Evolutionary conservation across 2,329 filamentous ascomycete genomes (phyloP).

Genomic region (Helminthosporium solani): DNA sequence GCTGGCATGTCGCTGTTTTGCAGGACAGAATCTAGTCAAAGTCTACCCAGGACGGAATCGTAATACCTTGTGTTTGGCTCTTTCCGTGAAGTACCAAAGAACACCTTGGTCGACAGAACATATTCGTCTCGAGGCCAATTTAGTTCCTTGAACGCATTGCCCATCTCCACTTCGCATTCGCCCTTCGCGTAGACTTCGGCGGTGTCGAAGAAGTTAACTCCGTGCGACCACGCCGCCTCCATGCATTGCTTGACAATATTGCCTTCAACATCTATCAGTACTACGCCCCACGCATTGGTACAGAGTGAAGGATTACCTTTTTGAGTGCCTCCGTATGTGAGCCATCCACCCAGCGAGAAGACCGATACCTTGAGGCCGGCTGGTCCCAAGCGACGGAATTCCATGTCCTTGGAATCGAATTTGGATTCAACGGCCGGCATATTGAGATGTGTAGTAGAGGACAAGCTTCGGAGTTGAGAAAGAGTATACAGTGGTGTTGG

Average conservation of each 20-base stretch:
- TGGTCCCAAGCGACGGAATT: conserved; percentile 48
- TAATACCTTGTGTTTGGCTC: conserved; percentile 58
- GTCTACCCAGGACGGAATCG: too few relatives aligned
- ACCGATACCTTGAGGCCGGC: conserved; percentile 54
- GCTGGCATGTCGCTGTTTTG: neutral
- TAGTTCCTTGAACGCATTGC: conserved; percentile 50
- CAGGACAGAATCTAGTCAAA: too few relatives aligned
- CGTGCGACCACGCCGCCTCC: conserved; percentile 51
- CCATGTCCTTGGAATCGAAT: conserved; percentile 53
- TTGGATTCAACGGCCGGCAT: conserved; percentile 47
- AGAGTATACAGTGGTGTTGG: neutral
- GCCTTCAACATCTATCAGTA: too few relatives aligned
- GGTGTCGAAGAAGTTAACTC: conserved; percentile 54
- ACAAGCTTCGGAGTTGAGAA: neutral
- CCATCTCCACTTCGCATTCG: conserved; percentile 63
- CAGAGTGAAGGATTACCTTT: conserved; percentile 44
- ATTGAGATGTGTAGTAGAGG: conserved; percentile 9
- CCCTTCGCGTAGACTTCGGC: conserved; percentile 59
- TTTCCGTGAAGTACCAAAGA: conserved; percentile 58
- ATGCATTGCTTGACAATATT: conserved; percentile 47
- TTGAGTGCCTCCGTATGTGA: conserved; percentile 53
- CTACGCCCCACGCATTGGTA: too few relatives aligned
- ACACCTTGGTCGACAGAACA: conserved; percentile 42
- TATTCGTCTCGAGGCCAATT: conserved; percentile 47
- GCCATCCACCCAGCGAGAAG: conserved; percentile 49